Base-by-base conservation (phyloP, 495 filamentous ascomycete species). In the Peziza echinospora region DNA sequence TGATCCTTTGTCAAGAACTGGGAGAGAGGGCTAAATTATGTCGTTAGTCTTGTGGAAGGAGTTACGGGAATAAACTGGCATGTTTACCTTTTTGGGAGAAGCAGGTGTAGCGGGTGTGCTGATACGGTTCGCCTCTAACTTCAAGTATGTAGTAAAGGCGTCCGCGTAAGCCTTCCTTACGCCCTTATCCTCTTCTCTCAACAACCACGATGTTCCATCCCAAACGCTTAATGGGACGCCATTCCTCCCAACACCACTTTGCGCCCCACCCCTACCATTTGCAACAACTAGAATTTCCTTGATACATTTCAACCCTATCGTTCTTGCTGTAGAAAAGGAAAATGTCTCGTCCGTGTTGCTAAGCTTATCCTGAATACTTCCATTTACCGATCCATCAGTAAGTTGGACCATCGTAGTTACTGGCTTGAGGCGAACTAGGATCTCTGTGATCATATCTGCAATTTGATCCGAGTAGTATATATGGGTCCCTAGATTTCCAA, bases 381-480 rank as follows among this genome's bases (percentile, higher is more conserved):
- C 30, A 5, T 11, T 37, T 11, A 17, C 19, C 13, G 30, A 37
- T 37, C 30, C 30, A 13, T 3, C 30, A 37, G 30, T 37, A 13
- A 17, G 30, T 11, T 43, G n/a, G 11, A 9, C 21, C 1, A 57
- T 51, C 46, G 67, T 69, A 22, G 67, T 63, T 7, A 60, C 61
- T 5, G 84, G 80, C 53, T 78, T 86, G 26, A 93, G 70, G 26
- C 81, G 76, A 22, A 69, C 63, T 23, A 94, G 64, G 37, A 94
- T 77, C 0, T 81, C 72, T 2, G 75, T 69, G 41, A 92, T 76
- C 81, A 93, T 93, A 57, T 94, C 86, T 2, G 78, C 74, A 42
- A 94, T 80, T 57, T 94, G 85, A 49, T 94, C 85, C 1, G 80
- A 78, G 60, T 94, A 94, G 61, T 94, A 94, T 11, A 87, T 76